A percentile compares a stretch with the other conserved stretches of the same genome.
These are phyloP conservation scores for Lactifluus piperatus DNA, from an alignment of 768 basidiomycete genomes.

Conservation along the genomic window DNA sequence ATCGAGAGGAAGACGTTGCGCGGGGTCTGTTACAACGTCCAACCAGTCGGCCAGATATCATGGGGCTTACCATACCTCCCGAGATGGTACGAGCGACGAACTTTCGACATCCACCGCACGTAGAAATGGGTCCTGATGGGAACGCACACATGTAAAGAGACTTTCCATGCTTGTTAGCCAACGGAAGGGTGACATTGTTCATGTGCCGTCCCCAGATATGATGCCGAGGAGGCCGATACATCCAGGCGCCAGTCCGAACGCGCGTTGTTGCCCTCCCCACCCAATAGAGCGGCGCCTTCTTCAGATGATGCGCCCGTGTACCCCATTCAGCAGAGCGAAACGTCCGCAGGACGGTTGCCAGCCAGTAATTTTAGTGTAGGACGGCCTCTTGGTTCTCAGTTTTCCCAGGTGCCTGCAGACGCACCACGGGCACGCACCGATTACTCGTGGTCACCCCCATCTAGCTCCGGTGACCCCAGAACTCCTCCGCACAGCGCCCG, in stretches of 20 bases:
- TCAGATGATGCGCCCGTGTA: conserved; percentile 6
- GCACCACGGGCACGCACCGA: background rate
- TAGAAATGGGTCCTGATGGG: conserved; percentile 66
- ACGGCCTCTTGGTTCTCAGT: background rate
- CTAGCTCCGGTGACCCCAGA: conserved; percentile 1
- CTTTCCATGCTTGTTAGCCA: background rate
- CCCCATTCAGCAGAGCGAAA: conserved; percentile 7
- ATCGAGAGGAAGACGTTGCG: conserved; percentile 69
- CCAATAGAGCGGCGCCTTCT: background rate
- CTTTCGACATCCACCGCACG: conserved; percentile 76
- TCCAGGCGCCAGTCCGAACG: conserved; percentile 17
- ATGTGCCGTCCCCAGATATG: conserved; percentile 17
- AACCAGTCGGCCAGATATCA: conserved; percentile 61
- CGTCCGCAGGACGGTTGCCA: background rate
- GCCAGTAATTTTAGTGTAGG: background rate
- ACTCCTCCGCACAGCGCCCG: background rate
- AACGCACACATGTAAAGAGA: conserved; percentile 51
- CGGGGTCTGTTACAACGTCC: conserved; percentile 63
- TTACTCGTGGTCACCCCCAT: conserved; percentile 14
- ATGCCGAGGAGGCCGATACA: conserved; percentile 20
- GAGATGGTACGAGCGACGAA: conserved; percentile 73
- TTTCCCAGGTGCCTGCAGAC: conserved; percentile 1
- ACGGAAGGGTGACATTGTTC: background rate
- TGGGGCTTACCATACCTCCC: conserved; percentile 61
- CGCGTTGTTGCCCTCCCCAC: conserved; percentile 7